phyloP scores from a whole-genome alignment of 352 stramenopile genomes.

The Phytophthora idaei region DNA sequence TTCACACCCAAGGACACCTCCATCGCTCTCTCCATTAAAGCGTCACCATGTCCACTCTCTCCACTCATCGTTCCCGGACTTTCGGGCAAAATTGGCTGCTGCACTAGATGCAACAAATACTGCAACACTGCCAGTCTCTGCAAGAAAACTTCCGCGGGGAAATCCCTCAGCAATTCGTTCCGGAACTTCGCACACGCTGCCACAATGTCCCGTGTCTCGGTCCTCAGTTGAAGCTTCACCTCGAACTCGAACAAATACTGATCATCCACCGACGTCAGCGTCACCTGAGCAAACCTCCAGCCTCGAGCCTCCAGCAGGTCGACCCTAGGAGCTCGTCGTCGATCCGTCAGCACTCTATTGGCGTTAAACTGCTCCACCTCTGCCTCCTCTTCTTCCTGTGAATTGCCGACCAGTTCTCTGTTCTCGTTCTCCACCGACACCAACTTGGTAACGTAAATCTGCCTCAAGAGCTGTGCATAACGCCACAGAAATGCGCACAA shows the following conservation, averaged over 20 bases:
- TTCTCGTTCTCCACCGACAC: background rate
- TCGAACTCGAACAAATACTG: conserved; percentile 84
- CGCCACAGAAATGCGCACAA: conserved; percentile 11
- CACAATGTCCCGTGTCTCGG: conserved; percentile 54
- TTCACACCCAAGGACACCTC: conserved; percentile 57
- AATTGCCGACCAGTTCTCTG: background rate
- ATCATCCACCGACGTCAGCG: conserved; percentile 64
- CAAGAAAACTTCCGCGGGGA: conserved; percentile 74
- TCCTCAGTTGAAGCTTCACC: conserved; percentile 66
- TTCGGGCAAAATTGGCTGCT: conserved; percentile 58
- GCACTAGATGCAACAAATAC: conserved; percentile 66
- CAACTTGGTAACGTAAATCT: conserved; percentile 45
- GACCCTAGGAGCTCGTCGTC: conserved; percentile 17
- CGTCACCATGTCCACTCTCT: background rate
- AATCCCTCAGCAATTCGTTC: conserved; percentile 63
- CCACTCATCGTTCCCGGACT: conserved; percentile 4
- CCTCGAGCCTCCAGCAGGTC: conserved; percentile 41
- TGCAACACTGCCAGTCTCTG: conserved; percentile 62
- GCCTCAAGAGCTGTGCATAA: conserved; percentile 41
- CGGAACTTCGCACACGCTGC: conserved; percentile 54
- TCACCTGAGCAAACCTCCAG: conserved; percentile 63
- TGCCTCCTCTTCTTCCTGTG: conserved; percentile 1
- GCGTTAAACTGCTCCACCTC: background rate
- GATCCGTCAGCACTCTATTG: conserved; percentile 2
- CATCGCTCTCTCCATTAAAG: conserved; percentile 32